These are phyloP conservation scores for Canavalia ensiformis DNA, from an alignment of 306 rosid species.

Conservation along the genomic window DNA sequence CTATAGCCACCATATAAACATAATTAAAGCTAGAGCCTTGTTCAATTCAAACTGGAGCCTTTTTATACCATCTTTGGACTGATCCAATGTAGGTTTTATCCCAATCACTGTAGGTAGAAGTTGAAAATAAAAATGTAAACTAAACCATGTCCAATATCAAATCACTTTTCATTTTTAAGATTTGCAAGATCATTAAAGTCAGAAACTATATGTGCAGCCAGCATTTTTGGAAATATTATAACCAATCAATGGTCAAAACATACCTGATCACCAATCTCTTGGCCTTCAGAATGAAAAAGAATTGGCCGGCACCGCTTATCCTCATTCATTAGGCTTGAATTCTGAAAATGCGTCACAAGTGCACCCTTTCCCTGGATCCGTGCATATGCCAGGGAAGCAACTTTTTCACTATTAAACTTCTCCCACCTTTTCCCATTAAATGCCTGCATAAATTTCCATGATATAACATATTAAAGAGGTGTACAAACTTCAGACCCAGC, in stretches of 20 bases:
- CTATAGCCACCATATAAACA: background rate
- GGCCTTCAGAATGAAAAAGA: slow-evolving; percentile 91
- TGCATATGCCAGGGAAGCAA: slow-evolving; percentile 93
- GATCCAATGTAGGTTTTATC: background rate
- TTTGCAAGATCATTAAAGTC: background rate
- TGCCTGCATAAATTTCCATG: slow-evolving; percentile 62
- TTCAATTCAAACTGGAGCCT: too few relatives aligned
- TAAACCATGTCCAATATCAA: background rate
- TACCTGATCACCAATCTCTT: slow-evolving; percentile 81
- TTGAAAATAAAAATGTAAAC: background rate
- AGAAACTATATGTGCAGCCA: background rate
- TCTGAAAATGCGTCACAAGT: slow-evolving; percentile 93
- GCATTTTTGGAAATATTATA: background rate
- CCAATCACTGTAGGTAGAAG: background rate
- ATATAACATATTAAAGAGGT: slow-evolving; percentile 3
- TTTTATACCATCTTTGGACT: background rate
- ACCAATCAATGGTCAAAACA: slow-evolving; percentile 23
- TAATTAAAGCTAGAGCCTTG: too few relatives aligned
- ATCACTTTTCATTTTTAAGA: background rate
- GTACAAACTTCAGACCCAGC: background rate
- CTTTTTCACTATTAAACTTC: slow-evolving; percentile 91
- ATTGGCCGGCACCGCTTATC: slow-evolving; percentile 95
- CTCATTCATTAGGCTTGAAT: slow-evolving; percentile 93
- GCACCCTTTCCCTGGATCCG: slow-evolving; percentile 95
- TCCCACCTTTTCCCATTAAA: slow-evolving; percentile 97